These are phyloP conservation scores for Zymoseptoria tritici DNA, from an alignment of 2,329 filamentous ascomycete species.

Conservation along the genomic window DNA sequence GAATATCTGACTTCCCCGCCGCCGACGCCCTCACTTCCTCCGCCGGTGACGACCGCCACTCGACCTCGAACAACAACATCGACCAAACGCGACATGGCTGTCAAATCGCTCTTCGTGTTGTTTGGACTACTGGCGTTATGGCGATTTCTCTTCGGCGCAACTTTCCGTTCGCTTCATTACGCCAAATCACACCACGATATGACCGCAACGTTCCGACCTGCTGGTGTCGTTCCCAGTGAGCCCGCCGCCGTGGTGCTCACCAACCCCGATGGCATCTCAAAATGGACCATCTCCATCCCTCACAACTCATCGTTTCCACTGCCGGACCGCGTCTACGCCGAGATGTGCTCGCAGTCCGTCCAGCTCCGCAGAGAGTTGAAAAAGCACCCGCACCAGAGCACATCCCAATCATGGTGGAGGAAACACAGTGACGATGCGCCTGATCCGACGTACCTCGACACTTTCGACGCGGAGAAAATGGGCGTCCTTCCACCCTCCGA, in stretches of 20 bases:
- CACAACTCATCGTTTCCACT: slow-evolving; percentile 60
- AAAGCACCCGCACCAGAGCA: slow-evolving; percentile 16
- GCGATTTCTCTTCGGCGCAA: slow-evolving; percentile 7
- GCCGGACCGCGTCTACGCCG: slow-evolving; percentile 55
- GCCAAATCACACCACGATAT: slow-evolving; percentile 24
- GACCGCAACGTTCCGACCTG: slow-evolving; percentile 17
- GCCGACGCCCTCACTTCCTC: slow-evolving; percentile 17
- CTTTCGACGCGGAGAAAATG: slow-evolving; percentile 59
- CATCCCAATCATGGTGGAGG: slow-evolving; percentile 36
- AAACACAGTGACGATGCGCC: slow-evolving; percentile 50
- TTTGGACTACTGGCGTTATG: slow-evolving; percentile 14
- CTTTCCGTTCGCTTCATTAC: slow-evolving; percentile 5
- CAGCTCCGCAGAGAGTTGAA: slow-evolving; percentile 32
- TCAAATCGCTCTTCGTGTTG: slow-evolving; percentile 9
- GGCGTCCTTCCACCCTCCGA: slow-evolving; percentile 46
- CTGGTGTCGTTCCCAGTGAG: slow-evolving; percentile 61
- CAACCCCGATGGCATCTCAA: slow-evolving; percentile 56
- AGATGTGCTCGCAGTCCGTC: slow-evolving; percentile 55
- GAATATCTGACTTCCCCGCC: slow-evolving; percentile 15
- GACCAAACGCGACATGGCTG: slow-evolving; percentile 7
- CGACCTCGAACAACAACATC: slow-evolving; percentile 3
- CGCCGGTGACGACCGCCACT: slow-evolving; percentile 18
- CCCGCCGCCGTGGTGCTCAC: slow-evolving; percentile 65
- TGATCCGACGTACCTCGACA: slow-evolving; percentile 66
- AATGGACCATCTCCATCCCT: slow-evolving; percentile 79